A percentile compares a stretch with the other conserved stretches of the same genome.
phyloP scores from a whole-genome alignment of 768 basidiomycete genomes.

The Pleurotus eryngii region DNA sequence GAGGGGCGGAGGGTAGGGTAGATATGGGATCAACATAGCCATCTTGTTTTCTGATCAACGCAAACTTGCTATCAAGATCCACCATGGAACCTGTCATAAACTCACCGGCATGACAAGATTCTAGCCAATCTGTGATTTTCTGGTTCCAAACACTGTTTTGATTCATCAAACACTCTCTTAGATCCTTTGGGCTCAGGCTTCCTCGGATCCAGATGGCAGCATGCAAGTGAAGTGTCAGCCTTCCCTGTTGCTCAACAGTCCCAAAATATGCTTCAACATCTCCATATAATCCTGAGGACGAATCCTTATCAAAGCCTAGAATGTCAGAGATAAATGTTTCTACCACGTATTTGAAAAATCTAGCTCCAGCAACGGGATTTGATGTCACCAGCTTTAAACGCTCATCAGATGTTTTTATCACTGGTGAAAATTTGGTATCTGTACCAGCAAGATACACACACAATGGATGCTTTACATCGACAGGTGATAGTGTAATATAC shows the following conservation, averaged over 20 bases:
- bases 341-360: too few species aligned
- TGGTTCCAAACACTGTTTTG: slow-evolving; percentile 10
- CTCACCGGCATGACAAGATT: slow-evolving; percentile 27
- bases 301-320: too few species aligned
- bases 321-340: too few species aligned
- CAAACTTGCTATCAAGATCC: slow-evolving; percentile 10
- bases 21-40: slow-evolving; percentile 20
- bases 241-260: neutral
- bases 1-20: slow-evolving; percentile 21
- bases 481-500: too few species aligned
- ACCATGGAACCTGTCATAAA: slow-evolving; percentile 20
- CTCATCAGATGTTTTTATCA: too few species aligned
- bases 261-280: too few species aligned
- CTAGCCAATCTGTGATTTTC: slow-evolving; percentile 27
- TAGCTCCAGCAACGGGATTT: too few species aligned
- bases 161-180: neutral
- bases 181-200: neutral
- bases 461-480: too few species aligned
- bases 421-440: neutral
- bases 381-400: too few species aligned
- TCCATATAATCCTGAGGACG: too few species aligned
- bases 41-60: neutral
- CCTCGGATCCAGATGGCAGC: neutral
- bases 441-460: slow-evolving; percentile 25
- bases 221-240: neutral